A percentile compares a stretch with the other conserved stretches of the same genome.
Evolutionary conservation across 306 rosid species (phyloP).

Genomic region (Vigna angularis): DNA sequence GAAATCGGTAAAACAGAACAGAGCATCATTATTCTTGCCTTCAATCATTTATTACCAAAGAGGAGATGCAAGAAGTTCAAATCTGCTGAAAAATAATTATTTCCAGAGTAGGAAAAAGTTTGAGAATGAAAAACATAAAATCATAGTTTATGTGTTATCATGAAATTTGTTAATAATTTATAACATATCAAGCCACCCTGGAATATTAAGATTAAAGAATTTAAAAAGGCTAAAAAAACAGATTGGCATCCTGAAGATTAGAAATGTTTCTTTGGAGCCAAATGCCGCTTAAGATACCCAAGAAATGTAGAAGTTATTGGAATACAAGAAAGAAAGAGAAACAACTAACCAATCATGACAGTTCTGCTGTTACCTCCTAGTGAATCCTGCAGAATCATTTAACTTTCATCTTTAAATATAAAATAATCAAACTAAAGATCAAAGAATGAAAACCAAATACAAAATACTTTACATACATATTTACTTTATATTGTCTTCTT

Average conservation of each 20-base stretch:
- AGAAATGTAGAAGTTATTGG: background rate
- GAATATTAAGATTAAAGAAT: background rate
- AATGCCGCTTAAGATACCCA: background rate
- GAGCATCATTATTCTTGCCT: constrained; percentile 20
- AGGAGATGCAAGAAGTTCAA: constrained; percentile 31
- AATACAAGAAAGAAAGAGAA: constrained; percentile 28
- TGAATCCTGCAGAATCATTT: constrained; percentile 84
- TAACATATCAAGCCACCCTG: constrained; percentile 37
- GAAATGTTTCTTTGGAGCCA: constrained; percentile 12
- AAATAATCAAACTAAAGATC: constrained; percentile 1
- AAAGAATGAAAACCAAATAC: constrained; percentile 7
- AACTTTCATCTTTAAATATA: constrained; percentile 36
- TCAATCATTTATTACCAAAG: constrained; percentile 33
- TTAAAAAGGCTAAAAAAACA: constrained; percentile 5
- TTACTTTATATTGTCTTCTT: constrained; percentile 33
- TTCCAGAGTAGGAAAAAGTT: constrained; percentile 18
- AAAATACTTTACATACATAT: constrained; percentile 15
- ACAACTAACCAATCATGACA: constrained; percentile 88
- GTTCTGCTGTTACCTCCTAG: constrained; percentile 99
- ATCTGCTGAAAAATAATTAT: constrained; percentile 32
- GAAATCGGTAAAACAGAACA: constrained; percentile 25
- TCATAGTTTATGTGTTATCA: constrained; percentile 5
- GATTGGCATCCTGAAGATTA: constrained; percentile 27
- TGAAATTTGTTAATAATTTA: constrained; percentile 27
- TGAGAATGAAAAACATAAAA: constrained; percentile 24